phyloP scores from a whole-genome alignment of 2,329 filamentous ascomycete species.

The Epichloe sibirici region DNA sequence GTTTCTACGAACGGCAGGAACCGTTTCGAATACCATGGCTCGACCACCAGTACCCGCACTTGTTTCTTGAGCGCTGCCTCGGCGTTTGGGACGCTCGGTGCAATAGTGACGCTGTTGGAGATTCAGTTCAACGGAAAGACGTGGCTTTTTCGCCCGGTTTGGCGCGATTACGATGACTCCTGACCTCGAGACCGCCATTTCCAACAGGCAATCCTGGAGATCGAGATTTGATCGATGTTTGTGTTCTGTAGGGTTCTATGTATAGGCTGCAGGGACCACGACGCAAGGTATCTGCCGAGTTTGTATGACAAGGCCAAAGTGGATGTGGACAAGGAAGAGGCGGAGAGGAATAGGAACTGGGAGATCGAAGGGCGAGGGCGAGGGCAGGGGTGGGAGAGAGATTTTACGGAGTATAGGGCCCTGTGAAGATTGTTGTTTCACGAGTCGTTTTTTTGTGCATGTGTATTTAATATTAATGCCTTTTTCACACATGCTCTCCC shows the following conservation, averaged over 20 bases:
- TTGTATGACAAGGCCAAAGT: conserved; percentile 58
- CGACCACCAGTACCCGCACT: conserved; percentile 62
- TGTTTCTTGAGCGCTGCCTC: conserved; percentile 52
- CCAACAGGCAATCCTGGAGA: conserved; percentile 1
- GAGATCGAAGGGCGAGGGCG: conserved; percentile 11
- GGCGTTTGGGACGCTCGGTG: conserved; percentile 54
- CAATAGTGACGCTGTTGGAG: conserved; percentile 48
- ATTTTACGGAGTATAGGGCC: too few species aligned
- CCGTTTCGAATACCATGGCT: conserved; percentile 68
- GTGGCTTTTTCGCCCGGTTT: conserved; percentile 31
- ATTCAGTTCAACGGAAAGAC: conserved; percentile 53
- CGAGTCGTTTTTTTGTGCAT: too few species aligned
- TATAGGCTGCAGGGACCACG: conserved; percentile 32
- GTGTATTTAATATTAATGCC: too few species aligned
- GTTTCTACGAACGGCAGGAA: conserved; percentile 30
- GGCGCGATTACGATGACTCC: too few species aligned
- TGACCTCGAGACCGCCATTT: conserved; percentile 5
- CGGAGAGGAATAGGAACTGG: conserved; percentile 20
- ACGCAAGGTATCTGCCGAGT: conserved; percentile 44
- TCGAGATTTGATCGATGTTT: neutral
- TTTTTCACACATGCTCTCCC: too few species aligned
- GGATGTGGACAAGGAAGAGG: conserved; percentile 24
- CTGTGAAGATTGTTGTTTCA: neutral
- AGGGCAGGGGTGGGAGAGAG: conserved; percentile 11
- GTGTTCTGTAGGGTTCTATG: too few species aligned